These are phyloP conservation scores for Candida taoyuanica DNA, from an alignment of 805 yeast species.

Conservation along the genomic window DNA sequence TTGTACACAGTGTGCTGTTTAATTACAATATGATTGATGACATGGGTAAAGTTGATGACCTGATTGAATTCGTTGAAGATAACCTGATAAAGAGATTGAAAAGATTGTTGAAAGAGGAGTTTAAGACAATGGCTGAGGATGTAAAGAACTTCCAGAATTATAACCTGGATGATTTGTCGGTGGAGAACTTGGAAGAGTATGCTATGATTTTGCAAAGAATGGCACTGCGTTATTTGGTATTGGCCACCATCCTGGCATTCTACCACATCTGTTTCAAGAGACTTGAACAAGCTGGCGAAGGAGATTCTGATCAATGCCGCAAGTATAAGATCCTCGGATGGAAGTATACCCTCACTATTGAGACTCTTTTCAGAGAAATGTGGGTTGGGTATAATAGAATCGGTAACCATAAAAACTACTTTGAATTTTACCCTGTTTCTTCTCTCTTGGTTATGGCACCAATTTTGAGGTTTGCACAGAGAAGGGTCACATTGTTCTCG, in stretches of 20 bases:
- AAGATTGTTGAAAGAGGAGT: constrained; percentile 10
- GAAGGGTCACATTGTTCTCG: constrained; percentile 13
- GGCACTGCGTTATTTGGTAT: constrained; percentile 10
- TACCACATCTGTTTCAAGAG: constrained; percentile 16
- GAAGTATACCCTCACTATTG: constrained; percentile 14
- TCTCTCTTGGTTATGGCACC: constrained; percentile 15
- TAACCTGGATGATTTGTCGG: constrained; percentile 10
- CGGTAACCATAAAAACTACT: constrained; percentile 10
- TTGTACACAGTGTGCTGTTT: constrained; percentile 13
- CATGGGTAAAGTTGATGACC: constrained; percentile 16
- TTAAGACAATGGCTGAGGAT: constrained; percentile 8
- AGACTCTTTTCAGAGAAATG: constrained; percentile 13
- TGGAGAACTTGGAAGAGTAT: constrained; percentile 8
- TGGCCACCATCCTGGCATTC: constrained; percentile 10
- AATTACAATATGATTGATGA: constrained; percentile 18
- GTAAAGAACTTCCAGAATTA: constrained; percentile 2
- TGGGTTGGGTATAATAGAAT: constrained; percentile 13
- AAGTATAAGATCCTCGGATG: constrained; percentile 11
- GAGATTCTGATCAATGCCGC: constrained; percentile 3
- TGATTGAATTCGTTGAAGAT: constrained; percentile 12
- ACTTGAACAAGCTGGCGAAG: constrained; percentile 14
- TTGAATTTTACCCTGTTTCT: constrained; percentile 9
- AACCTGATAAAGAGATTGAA: constrained; percentile 10
- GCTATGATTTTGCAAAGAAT: constrained; percentile 10
- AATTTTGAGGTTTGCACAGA: constrained; percentile 15